These are phyloP conservation scores for Xanthoconium purpureum DNA, from an alignment of 768 basidiomycete species.

Conservation along the genomic window DNA sequence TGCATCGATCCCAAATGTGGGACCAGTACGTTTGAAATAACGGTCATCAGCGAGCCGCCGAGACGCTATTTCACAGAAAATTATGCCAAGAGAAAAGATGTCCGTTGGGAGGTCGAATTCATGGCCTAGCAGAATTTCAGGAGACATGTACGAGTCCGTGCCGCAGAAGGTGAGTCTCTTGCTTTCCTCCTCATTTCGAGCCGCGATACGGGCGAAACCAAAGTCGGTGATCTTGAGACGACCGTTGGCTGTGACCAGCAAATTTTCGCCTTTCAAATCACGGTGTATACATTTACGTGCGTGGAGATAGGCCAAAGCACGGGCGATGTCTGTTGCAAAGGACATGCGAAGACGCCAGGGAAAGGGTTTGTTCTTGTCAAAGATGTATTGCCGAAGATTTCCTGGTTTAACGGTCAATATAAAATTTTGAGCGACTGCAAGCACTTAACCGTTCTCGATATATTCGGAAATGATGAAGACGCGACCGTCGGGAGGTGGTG, in stretches of 20 bases:
- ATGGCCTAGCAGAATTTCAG: slow-evolving; percentile 87
- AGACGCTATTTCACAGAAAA: slow-evolving; percentile 88
- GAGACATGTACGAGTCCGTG: slow-evolving; percentile 96
- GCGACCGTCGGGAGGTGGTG: slow-evolving; percentile 72
- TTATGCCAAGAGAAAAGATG: slow-evolving; percentile 89
- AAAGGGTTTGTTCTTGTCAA: slow-evolving; percentile 77
- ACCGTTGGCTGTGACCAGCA: slow-evolving; percentile 91
- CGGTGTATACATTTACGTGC: slow-evolving; percentile 87
- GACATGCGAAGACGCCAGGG: slow-evolving; percentile 93
- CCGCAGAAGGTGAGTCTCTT: slow-evolving; percentile 84
- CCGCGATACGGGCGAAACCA: slow-evolving; percentile 93
- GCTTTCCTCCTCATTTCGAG: slow-evolving; percentile 85
- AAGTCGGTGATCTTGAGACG: slow-evolving; percentile 99
- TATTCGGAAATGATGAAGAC: slow-evolving; percentile 96
- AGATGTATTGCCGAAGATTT: slow-evolving; percentile 89
- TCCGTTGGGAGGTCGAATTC: slow-evolving; percentile 95
- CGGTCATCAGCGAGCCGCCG: slow-evolving; percentile 82
- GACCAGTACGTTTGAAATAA: slow-evolving; percentile 73
- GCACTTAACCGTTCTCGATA: slow-evolving; percentile 69
- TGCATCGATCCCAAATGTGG: slow-evolving; percentile 72
- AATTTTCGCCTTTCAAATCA: slow-evolving; percentile 96
- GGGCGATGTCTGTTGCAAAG: slow-evolving; percentile 91
- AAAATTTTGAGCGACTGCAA: neutral
- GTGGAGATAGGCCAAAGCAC: slow-evolving; percentile 96
- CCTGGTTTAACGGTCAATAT: slow-evolving; percentile 19